Base-by-base conservation (phyloP, 1,284 basidiomycete species). In the Peniophora sp. region DNA sequence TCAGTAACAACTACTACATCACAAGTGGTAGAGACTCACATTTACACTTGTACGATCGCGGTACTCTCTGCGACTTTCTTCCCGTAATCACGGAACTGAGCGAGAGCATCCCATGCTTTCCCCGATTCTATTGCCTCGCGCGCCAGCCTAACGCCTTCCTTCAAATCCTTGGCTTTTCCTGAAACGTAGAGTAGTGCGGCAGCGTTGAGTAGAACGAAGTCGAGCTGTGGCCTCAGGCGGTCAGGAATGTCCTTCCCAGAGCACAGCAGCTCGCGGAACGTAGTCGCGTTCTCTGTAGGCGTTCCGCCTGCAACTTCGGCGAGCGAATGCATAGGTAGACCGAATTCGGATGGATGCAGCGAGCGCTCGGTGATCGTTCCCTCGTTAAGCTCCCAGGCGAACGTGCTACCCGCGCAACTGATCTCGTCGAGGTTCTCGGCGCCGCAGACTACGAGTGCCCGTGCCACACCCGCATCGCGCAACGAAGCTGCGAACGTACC, bases 341-440 rank as follows among this genome's bases (percentile, higher is more conserved):
- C 93, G 61, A 96, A 96, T 51, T 82, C 73, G 58, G 70, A 60
- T 1, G 84, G 83, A 47, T 69, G 70, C 23, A 87, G 60, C 14
- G 70, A 74, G 36, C 61, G 67, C 58, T 80, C 74, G 0, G 68
- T 73, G 55, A 88, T 75, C 27, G 63, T 52, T 18, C 80, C 83
- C 51, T 83, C 71, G 24, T 65, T 64, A 34, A 88, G 68, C 58
- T 83, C 77, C 78, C 79, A 84, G 14, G 81, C 87, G 69, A 83
- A 79, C 10, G 94, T 96, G n/a, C 86, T 80, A 0, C 96, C 96
- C 3, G 85, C 92, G 62, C 90, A 92, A 62, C 88, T 92, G 62
- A 99, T 92, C 73, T 99, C 96, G 66, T 98, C 96, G 42, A 99
- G 75, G 1, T 83, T 83, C 65, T 99, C 97, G 46, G 80, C 81